Base-by-base conservation (phyloP, 805 yeast genomes). In the Metschnikowia hibisci region DNA sequence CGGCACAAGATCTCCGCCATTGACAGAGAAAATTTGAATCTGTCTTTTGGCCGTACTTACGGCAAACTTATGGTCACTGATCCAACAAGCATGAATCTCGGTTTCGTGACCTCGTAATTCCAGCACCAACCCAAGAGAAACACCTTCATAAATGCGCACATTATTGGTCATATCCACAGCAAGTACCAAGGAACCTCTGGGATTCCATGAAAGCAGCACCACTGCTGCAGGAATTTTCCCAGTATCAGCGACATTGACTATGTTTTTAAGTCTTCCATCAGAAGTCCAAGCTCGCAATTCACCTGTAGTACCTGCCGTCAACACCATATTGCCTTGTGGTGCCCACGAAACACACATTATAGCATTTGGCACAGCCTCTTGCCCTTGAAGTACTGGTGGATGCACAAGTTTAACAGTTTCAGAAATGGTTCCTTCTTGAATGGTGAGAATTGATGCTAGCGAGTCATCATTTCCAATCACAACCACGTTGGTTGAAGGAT, bases 251-350 rank as follows among this genome's bases (percentile, higher is more conserved):
- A 49, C 48, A 36, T 61, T 66, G 28, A 67, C 67, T 13, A 69
- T 57, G 46, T 80, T 82, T 45, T 77, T 69, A 30, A 87, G 66
- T 25, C 75, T 73, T 0, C 96, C 95, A 36, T 79, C 82, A 0
- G 77, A 69, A 9, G 81, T 75, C 95, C 96, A 89, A n/a, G 86
- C 67, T 43, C 91, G 66, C 7, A 89, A 54, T 53, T 84, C 91
- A 11, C 96, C 96, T 54, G 74, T 74, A 42, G 74, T 78, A 2
- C 81, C 73, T 3, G 82, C 84, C 0, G 90, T 83, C 11, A 84
- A 70, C 3, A 88, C 60, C 11, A 71, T 52, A 32, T 75, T 67
- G 0, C 95, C 95, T 42, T 66, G 64, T 1, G 83, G 82, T 10
- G 87, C 76, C 95, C 95, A 87, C 8, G 78, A 53, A 12, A 69